A percentile compares a stretch with the other conserved stretches of the same genome.
Conservation (phyloP, 768 basidiomycete species). For the Cystofilobasidium bisporidii region DNA sequence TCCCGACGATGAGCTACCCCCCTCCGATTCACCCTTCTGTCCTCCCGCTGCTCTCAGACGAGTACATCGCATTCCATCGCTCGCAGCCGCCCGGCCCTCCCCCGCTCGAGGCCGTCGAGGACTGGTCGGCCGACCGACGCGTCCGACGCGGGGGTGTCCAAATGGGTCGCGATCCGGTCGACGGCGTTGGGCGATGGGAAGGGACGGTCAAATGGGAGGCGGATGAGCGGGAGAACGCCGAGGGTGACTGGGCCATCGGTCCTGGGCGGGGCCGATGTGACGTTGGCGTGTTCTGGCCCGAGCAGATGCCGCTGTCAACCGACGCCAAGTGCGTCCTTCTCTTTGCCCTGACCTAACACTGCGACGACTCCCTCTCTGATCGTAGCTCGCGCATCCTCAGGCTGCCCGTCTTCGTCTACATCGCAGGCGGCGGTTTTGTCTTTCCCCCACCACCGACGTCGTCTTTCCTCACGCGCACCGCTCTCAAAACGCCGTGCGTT, state of each 20-base stretch:
- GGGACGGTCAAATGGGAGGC: not conserved
- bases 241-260: not conserved
- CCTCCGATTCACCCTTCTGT: not conserved
- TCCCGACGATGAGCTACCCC: not conserved
- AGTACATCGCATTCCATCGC: not conserved
- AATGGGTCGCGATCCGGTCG: constrained; percentile 8
- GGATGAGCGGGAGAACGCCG: not conserved
- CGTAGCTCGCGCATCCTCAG: not conserved
- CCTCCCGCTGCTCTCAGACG: not conserved
- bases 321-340: not conserved
- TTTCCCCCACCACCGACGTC: constrained; percentile 1
- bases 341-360: not conserved
- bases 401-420: constrained; percentile 8
- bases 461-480: constrained; percentile 5
- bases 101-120: not conserved
- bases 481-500: constrained; percentile 1
- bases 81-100: not conserved
- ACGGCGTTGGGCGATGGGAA: not conserved
- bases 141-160: not conserved
- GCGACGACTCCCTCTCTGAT: no score
- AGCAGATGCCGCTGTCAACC: not conserved
- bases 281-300: constrained; percentile 5
- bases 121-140: not conserved
- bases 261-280: not conserved
- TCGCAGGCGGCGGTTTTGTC: constrained; percentile 12